Evolutionary conservation across 257 asterid species (phyloP).

Genomic region (Lycium barbarum): DNA sequence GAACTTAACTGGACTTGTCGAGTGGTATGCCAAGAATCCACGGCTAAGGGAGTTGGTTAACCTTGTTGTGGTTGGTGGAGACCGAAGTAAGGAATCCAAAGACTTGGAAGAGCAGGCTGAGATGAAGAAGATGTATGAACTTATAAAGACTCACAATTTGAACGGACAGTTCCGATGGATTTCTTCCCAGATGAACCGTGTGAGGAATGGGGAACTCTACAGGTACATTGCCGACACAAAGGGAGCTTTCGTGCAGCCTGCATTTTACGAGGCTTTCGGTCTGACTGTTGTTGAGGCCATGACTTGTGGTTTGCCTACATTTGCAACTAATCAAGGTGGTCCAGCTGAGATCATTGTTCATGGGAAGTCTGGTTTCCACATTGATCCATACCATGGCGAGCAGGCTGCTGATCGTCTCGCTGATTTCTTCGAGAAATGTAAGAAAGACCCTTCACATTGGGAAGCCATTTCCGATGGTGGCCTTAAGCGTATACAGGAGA

Average conservation of each 20-base stretch:
- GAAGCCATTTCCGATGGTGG: constrained; percentile 72
- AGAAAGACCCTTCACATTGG: constrained; percentile 77
- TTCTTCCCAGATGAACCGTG: constrained; percentile 98
- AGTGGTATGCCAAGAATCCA: constrained; percentile 83
- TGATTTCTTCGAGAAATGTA: constrained; percentile 74
- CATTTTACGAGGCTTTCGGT: constrained; percentile 96
- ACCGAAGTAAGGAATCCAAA: constrained; percentile 86
- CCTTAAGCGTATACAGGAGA: constrained; percentile 81
- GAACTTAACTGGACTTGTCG: constrained; percentile 90
- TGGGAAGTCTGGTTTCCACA: constrained; percentile 94
- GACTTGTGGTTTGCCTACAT: constrained; percentile 96
- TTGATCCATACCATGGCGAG: constrained; percentile 88
- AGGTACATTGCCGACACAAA: constrained; percentile 83
- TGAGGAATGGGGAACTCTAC: constrained; percentile 92
- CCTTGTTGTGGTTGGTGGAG: constrained; percentile 95
- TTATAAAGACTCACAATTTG: constrained; percentile 70
- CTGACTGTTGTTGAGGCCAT: constrained; percentile 97
- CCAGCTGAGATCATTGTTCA: constrained; percentile 94
- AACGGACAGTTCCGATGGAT: constrained; percentile 97
- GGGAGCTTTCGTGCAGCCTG: constrained; percentile 95
- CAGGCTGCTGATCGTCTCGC: constrained; percentile 72
- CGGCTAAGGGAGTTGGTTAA: constrained; percentile 75
- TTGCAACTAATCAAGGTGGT: constrained; percentile 88
- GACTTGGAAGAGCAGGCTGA: constrained; percentile 95
- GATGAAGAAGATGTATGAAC: constrained; percentile 89